phyloP scores from a whole-genome alignment of 2,329 filamentous ascomycete genomes.

The Cryphonectria radicalis region DNA sequence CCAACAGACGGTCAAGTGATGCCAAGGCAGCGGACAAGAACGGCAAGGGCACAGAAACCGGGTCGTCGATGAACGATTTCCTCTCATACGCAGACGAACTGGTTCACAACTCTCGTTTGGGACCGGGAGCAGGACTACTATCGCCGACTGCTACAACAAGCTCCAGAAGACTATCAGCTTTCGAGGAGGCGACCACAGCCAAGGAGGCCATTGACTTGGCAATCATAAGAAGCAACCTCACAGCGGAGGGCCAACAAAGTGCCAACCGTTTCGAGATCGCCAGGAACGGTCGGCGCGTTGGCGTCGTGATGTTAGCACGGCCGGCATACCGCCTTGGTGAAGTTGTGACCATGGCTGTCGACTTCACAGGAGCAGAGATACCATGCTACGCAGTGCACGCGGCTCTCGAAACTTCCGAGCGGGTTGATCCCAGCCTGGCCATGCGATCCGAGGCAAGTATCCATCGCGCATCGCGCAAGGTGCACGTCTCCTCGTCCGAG shows the following conservation, averaged over 20 bases:
- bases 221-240: conserved; percentile 80
- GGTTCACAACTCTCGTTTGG: conserved; percentile 61
- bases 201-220: conserved; percentile 91
- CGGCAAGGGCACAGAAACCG: conserved; percentile 36
- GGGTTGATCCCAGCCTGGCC: conserved; percentile 77
- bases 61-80: conserved; percentile 66
- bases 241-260: conserved; percentile 71
- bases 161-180: conserved; percentile 58
- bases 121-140: conserved; percentile 63
- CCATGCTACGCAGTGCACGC: conserved; percentile 85
- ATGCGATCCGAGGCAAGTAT: conserved; percentile 86
- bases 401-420: conserved; percentile 85
- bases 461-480: conserved; percentile 80
- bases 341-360: conserved; percentile 79
- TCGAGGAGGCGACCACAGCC: conserved; percentile 63
- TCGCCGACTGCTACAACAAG: conserved; percentile 69
- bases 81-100: conserved; percentile 78
- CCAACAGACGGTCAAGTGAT: conserved; percentile 25
- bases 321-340: conserved; percentile 91
- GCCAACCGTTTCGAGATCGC: conserved; percentile 96
- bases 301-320: conserved; percentile 84
- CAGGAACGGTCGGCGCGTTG: conserved; percentile 87
- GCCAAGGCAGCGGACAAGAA: conserved; percentile 28
- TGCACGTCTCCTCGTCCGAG: conserved; percentile 78
- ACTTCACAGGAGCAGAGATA: conserved; percentile 78